Percentiles rank a stretch among this genome's conserved stretches.
phyloP scores from a whole-genome alignment of 1,284 basidiomycete genomes.

The Ceratobasidium sp. region DNA sequence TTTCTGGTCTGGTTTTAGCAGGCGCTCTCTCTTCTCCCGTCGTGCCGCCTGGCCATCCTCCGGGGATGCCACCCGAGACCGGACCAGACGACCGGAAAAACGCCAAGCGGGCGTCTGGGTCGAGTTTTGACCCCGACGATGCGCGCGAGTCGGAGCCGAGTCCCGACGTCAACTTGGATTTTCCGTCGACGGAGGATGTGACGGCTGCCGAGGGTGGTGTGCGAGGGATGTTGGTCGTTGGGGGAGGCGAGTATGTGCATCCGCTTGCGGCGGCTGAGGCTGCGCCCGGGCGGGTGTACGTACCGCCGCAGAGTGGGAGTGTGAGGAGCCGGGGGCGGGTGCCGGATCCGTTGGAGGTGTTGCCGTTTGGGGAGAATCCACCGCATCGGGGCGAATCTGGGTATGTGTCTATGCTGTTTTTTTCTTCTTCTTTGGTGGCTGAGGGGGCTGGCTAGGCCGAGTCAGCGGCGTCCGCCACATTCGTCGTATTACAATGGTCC shows the following conservation, averaged over 20 bases:
- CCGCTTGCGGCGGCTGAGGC: slow-evolving; percentile 25
- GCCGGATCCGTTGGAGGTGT: slow-evolving; percentile 38
- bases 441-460: slow-evolving; percentile 20
- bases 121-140: slow-evolving; percentile 5
- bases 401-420: slow-evolving; percentile 5
- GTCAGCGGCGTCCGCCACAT: slow-evolving; percentile 56
- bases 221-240: not conserved
- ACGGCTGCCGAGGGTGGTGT: not conserved
- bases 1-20: not conserved
- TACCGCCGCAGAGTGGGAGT: slow-evolving; percentile 29
- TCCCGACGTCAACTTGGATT: slow-evolving; percentile 32
- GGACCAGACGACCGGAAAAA: not conserved
- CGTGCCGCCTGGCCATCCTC: not conserved
- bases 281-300: slow-evolving; percentile 16
- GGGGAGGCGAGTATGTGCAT: slow-evolving; percentile 5
- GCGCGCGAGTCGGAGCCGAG: slow-evolving; percentile 31
- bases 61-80: not conserved
- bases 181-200: slow-evolving; percentile 26
- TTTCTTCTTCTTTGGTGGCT: slow-evolving; percentile 18
- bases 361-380: slow-evolving; percentile 27
- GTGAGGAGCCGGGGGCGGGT: slow-evolving; percentile 36
- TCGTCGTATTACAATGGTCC: slow-evolving; percentile 85
- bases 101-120: not conserved
- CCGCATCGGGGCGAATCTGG: not conserved
- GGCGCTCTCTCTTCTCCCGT: not conserved